Conservation (phyloP, 768 basidiomycete species). For the Rhodosporidiobolus sp. region DNA sequence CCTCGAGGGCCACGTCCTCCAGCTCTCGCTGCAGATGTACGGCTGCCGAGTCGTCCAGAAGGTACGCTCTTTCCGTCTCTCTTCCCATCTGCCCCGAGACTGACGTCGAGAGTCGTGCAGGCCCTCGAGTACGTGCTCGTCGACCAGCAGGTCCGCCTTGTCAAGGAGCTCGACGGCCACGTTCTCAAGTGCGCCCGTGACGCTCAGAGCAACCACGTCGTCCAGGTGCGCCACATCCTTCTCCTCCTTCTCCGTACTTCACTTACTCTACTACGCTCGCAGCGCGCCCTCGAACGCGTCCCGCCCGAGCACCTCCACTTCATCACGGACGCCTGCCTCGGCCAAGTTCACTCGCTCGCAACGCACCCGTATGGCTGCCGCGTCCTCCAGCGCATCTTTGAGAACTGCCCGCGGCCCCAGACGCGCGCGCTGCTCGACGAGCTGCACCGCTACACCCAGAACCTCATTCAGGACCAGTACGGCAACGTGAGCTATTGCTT, state of each 20-base stretch:
- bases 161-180: slow-evolving; percentile 73
- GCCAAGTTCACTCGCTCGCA: slow-evolving; percentile 73
- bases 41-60: slow-evolving; percentile 95
- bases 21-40: slow-evolving; percentile 84
- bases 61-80: slow-evolving; percentile 52
- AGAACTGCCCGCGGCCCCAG: slow-evolving; percentile 69
- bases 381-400: slow-evolving; percentile 87
- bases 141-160: slow-evolving; percentile 71
- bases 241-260: neutral
- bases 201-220: slow-evolving; percentile 89
- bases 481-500: slow-evolving; percentile 55
- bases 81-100: too few species aligned
- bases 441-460: slow-evolving; percentile 65
- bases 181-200: slow-evolving; percentile 84
- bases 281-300: slow-evolving; percentile 81
- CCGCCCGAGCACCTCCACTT: slow-evolving; percentile 72
- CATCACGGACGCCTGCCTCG: slow-evolving; percentile 64
- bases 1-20: slow-evolving; percentile 74
- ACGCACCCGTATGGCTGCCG: slow-evolving; percentile 92
- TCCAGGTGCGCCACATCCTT: slow-evolving; percentile 48
- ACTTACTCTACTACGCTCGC: slow-evolving; percentile 43
- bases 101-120: slow-evolving; percentile 51
- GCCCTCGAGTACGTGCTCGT: slow-evolving; percentile 76
- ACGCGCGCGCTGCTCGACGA: slow-evolving; percentile 75
- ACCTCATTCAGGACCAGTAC: slow-evolving; percentile 85